These are phyloP conservation scores for Eutrema salsugineum DNA, from an alignment of 441 rosid genomes.

Conservation along the genomic window DNA sequence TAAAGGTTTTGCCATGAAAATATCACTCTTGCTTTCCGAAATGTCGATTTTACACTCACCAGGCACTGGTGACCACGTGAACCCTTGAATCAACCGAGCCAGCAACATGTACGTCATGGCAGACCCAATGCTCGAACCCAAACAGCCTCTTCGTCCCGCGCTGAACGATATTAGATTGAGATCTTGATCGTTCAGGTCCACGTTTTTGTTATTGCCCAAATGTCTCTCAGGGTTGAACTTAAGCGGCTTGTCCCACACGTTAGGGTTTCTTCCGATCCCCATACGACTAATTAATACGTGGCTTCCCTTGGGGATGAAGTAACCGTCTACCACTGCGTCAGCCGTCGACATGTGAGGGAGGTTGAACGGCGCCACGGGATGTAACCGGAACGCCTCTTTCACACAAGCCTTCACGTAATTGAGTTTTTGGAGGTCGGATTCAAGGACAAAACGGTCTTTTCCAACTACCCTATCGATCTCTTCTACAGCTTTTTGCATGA, in stretches of 20 bases:
- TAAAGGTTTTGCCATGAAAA: constrained; percentile 29
- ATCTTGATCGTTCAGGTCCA: constrained; percentile 31
- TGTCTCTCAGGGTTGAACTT: constrained; percentile 44
- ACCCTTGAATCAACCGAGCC: constrained; percentile 50
- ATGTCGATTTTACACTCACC: constrained; percentile 2
- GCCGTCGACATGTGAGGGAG: constrained; percentile 35
- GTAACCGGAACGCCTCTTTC: constrained; percentile 46
- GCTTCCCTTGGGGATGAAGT: constrained; percentile 50
- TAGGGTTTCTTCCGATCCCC: constrained; percentile 41
- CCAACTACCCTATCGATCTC: constrained; percentile 45
- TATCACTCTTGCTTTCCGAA: constrained; percentile 8
- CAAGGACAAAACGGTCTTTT: constrained; percentile 43
- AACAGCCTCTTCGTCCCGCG: constrained; percentile 40
- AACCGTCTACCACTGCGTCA: constrained; percentile 32
- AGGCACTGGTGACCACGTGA: constrained; percentile 31
- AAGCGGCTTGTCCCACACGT: constrained; percentile 40
- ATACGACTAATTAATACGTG: constrained; percentile 40
- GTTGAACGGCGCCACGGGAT: constrained; percentile 42
- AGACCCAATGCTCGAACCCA: constrained; percentile 37
- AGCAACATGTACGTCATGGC: constrained; percentile 41
- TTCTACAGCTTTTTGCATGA: constrained; percentile 37
- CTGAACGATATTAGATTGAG: constrained; percentile 42
- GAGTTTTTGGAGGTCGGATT: constrained; percentile 35
- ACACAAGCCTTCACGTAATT: constrained; percentile 44
- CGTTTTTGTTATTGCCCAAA: not conserved